Evolutionary conservation across 805 yeast species (phyloP), one percentile per base, ranked within the genome.

Genomic region (Teunomyces panamensis): DNA sequence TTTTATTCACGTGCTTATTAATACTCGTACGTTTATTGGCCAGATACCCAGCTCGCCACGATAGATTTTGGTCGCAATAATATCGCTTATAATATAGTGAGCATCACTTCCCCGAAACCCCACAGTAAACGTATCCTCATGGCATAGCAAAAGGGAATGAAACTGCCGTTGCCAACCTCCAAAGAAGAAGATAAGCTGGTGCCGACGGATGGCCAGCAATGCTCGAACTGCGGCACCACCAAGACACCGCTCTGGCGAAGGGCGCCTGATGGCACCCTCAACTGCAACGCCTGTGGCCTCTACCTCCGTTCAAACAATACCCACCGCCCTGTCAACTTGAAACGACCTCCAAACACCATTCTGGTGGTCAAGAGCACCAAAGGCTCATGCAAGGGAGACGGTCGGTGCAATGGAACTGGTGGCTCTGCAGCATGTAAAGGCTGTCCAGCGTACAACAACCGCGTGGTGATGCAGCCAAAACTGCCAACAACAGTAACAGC

Each of bases 361-460:
- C 56, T 73, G 3, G 57, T 79, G n/a, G 58, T 67, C 9, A 63
- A 67, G 34, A 60, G 54, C n/a, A 67, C 69, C 27, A 69, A 61
- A 34, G 90, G 89, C 2, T 73, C 84, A 4, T 85, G 91, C 56
- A 78, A 82, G 30, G 91, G 91, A 2, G 84, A 83, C 54, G 90
- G 96, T 4, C 75, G 82, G 49, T 88, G 96, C 64, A 87, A 88
- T 58, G 96, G 96, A 2, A 87, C 91, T 3, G 96, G 96, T 5
- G 96, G 96, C 1, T 67, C 89, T 2, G 75, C 75, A 5, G 89
- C 89, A 3, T 88, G 96, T 64, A 74, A 80, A 52, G 90, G 91
- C 2, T 88, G 96, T 60, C 94, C 96, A 1, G 88, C 94, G 4
- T 87, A 64, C 60, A 87, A 88, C 62, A 89, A 87, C 64, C 74